Conservation (phyloP, 441 rosid genomes). For the Populus trichocarpa region DNA sequence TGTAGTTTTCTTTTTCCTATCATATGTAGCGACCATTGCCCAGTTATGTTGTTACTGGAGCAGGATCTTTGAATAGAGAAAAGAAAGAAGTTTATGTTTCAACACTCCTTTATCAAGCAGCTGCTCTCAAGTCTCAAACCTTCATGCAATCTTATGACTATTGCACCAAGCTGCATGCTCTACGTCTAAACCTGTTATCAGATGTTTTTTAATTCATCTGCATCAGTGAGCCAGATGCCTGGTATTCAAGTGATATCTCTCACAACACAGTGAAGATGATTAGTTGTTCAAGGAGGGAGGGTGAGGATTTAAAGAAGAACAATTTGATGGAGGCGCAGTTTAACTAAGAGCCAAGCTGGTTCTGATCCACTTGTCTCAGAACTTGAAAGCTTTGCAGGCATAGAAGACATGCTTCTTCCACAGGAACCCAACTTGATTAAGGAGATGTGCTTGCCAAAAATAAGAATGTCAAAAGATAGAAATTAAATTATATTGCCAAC, state of each 20-base stretch:
- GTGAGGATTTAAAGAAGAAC: background rate
- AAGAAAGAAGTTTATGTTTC: background rate
- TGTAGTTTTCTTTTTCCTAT: background rate
- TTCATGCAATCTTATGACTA: background rate
- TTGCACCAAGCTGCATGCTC: background rate
- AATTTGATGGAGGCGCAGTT: background rate
- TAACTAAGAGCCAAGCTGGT: background rate
- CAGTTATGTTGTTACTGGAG: background rate
- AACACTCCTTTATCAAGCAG: background rate
- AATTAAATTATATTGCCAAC: background rate
- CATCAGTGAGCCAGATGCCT: background rate
- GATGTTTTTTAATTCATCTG: background rate
- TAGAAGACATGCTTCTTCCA: background rate
- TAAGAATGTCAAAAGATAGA: background rate
- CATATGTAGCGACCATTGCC: background rate
- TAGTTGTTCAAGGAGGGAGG: background rate
- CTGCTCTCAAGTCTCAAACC: background rate
- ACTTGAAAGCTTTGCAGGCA: background rate
- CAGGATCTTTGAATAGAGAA: background rate
- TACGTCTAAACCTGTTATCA: background rate
- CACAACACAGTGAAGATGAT: background rate
- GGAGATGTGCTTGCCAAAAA: background rate
- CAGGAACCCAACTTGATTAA: background rate
- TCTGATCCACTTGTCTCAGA: background rate
- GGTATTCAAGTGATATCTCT: background rate